These are phyloP conservation scores for Jackrogersella multiformis DNA, from an alignment of 495 filamentous ascomycete species.

Conservation along the genomic window DNA sequence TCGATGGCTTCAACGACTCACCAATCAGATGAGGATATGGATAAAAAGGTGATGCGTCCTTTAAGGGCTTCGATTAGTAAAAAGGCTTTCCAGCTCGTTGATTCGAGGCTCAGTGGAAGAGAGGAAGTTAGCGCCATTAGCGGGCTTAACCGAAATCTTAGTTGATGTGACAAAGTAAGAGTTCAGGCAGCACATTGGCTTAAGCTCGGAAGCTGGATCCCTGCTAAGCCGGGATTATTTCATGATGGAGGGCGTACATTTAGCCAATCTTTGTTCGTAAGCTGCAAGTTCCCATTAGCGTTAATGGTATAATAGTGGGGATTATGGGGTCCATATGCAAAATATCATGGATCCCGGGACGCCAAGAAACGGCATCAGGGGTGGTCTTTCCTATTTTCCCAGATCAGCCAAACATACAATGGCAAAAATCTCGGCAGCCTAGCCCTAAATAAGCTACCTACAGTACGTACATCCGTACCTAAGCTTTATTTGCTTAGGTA, in stretches of 20 bases:
- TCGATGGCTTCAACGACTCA: not conserved
- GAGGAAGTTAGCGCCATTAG: conserved; percentile 43
- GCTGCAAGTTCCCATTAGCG: conserved; percentile 49
- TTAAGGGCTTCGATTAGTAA: conserved; percentile 13
- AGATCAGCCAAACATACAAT: conserved; percentile 32
- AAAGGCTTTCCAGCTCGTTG: conserved; percentile 25
- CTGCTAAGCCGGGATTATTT: conserved; percentile 37
- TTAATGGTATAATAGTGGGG: conserved; percentile 24
- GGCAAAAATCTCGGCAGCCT: conserved; percentile 13
- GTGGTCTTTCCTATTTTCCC: conserved; percentile 48
- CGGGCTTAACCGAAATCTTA: conserved; percentile 41
- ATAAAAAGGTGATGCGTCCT: conserved; percentile 16
- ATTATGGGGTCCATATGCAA: conserved; percentile 36
- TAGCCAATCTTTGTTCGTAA: conserved; percentile 44
- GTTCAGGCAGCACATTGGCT: conserved; percentile 41
- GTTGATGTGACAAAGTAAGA: conserved; percentile 45
- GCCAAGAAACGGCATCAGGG: conserved; percentile 43
- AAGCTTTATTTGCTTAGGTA: no score
- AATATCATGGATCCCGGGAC: conserved; percentile 36
- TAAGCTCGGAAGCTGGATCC: conserved; percentile 41
- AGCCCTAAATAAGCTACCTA: conserved; percentile 3
- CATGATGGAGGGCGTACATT: conserved; percentile 37
- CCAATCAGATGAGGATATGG: conserved; percentile 29
- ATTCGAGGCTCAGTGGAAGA: conserved; percentile 38
- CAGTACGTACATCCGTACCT: no score